phyloP scores from a whole-genome alignment of 148 eudicot species.

The Diospyros lotus region DNA sequence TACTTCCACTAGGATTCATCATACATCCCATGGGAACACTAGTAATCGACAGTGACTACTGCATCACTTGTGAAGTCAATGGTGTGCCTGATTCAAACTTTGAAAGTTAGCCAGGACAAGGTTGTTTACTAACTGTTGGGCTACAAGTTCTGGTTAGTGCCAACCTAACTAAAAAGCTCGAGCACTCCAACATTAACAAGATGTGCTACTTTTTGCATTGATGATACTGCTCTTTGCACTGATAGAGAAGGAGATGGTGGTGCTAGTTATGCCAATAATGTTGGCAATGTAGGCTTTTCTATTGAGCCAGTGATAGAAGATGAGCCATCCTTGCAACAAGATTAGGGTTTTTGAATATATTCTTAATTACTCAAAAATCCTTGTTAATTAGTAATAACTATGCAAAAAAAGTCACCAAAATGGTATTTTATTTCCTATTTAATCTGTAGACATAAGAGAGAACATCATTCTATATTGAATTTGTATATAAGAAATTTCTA shows the following conservation, averaged over 20 bases:
- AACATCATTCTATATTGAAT: no score
- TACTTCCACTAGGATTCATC: constrained; percentile 86
- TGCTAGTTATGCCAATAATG: constrained; percentile 7
- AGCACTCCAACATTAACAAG: constrained; percentile 67
- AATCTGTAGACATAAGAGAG: no score
- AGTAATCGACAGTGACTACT: background rate
- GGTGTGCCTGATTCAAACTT: background rate
- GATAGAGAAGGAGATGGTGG: constrained; percentile 15
- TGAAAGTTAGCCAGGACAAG: constrained; percentile 17
- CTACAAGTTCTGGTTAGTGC: constrained; percentile 86
- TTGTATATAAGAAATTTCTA: no score
- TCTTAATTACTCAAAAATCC: constrained; percentile 13
- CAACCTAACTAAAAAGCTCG: constrained; percentile 68
- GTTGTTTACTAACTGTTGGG: constrained; percentile 76
- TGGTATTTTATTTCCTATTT: no score
- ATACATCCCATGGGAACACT: constrained; percentile 40
- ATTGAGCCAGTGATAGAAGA: constrained; percentile 7
- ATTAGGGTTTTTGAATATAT: constrained; percentile 7
- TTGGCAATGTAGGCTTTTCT: constrained; percentile 6
- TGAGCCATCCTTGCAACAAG: constrained; percentile 6
- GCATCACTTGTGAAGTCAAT: background rate
- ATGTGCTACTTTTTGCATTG: constrained; percentile 65
- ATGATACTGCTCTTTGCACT: constrained; percentile 53
- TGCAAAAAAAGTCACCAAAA: no score
- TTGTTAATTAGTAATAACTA: no score